These are phyloP conservation scores for Oryza glumipatula DNA, from an alignment of 176 grass and related monocot genomes.

Conservation along the genomic window DNA sequence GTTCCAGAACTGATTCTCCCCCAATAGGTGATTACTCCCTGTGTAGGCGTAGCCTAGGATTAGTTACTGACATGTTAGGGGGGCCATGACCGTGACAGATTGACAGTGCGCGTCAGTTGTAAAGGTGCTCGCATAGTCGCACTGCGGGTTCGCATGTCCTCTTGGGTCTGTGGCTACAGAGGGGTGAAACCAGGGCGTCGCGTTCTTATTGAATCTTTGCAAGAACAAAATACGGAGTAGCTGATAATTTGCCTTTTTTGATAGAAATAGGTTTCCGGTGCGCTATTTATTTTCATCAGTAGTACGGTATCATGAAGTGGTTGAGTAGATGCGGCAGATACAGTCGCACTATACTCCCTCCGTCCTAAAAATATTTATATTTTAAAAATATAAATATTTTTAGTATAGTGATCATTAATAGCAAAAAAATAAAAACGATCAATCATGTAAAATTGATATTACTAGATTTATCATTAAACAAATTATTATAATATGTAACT, in stretches of 20 bases:
- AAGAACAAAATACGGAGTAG: neutral
- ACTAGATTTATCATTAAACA: too few relatives aligned
- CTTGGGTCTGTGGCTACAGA: neutral
- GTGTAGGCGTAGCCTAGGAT: neutral
- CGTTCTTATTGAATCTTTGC: neutral
- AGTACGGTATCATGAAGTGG: neutral
- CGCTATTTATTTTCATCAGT: neutral
- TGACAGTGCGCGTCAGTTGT: neutral
- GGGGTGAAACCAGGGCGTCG: too few relatives aligned
- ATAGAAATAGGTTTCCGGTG: neutral
- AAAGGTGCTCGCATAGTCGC: neutral
- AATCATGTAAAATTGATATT: too few relatives aligned
- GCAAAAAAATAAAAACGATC: too few relatives aligned
- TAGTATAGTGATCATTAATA: too few relatives aligned
- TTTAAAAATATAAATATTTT: too few relatives aligned
- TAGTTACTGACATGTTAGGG: slow-evolving; percentile 2
- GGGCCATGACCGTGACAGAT: neutral
- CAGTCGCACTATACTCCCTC: too few relatives aligned
- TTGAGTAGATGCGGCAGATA: too few relatives aligned
- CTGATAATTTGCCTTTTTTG: neutral
- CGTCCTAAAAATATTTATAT: too few relatives aligned
- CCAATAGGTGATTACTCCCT: neutral
- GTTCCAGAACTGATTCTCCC: slow-evolving; percentile 55
- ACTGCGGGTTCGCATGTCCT: neutral
- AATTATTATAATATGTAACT: too few relatives aligned